These are phyloP conservation scores for Glaciozyma martinii DNA, from an alignment of 768 basidiomycete genomes.

Conservation along the genomic window DNA sequence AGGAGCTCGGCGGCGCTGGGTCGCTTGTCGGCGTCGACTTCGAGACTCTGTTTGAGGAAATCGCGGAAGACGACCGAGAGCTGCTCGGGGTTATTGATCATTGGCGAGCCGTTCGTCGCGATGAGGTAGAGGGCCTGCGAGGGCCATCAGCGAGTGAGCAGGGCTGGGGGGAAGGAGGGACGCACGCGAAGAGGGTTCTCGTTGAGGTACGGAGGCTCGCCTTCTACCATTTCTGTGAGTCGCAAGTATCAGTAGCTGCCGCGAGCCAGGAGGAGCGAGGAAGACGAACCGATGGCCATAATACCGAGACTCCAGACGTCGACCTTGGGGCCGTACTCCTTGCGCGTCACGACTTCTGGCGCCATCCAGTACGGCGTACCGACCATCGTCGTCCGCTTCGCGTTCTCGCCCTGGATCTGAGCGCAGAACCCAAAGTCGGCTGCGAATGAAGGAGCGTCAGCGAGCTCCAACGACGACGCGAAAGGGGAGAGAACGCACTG, in stretches of 20 bases:
- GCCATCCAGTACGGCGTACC: slow-evolving; percentile 99
- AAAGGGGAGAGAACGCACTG: slow-evolving; percentile 52
- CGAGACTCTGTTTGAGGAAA: slow-evolving; percentile 76
- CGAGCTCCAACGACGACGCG: background rate
- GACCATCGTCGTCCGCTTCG: slow-evolving; percentile 91
- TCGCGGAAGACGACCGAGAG: slow-evolving; percentile 72
- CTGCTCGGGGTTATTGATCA: slow-evolving; percentile 80
- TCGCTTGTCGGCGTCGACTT: slow-evolving; percentile 90
- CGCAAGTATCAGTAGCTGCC: background rate
- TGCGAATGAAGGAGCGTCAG: background rate
- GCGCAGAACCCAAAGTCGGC: slow-evolving; percentile 94
- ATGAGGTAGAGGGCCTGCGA: slow-evolving; percentile 95
- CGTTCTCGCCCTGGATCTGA: slow-evolving; percentile 59
- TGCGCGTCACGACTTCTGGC: slow-evolving; percentile 77
- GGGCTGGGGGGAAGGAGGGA: too few relatives aligned
- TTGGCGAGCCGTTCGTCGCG: slow-evolving; percentile 94
- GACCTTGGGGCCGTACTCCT: slow-evolving; percentile 89
- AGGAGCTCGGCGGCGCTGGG: slow-evolving; percentile 75
- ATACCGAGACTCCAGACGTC: slow-evolving; percentile 98
- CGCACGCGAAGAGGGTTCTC: slow-evolving; percentile 44
- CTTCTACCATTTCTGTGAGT: slow-evolving; percentile 75
- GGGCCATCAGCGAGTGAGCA: slow-evolving; percentile 45
- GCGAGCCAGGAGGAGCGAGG: background rate
- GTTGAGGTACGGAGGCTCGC: slow-evolving; percentile 83
- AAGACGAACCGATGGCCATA: slow-evolving; percentile 55